phyloP scores from a whole-genome alignment of 257 asterid genomes.

The Thymus quinquecostatus region DNA sequence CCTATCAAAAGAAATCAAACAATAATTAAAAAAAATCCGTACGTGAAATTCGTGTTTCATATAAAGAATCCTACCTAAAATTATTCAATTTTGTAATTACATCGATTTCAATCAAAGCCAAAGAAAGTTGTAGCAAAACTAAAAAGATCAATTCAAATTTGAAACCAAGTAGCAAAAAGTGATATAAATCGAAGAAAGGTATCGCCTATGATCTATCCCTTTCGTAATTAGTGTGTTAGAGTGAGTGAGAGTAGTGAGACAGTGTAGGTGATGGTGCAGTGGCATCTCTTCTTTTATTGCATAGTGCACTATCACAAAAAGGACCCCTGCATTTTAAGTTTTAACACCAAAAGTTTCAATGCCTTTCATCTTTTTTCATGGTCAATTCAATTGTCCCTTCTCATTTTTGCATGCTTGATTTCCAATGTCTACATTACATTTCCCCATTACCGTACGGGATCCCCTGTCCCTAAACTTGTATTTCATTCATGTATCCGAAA shows the following conservation, averaged over 20 bases:
- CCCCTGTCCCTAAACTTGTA: too few species aligned
- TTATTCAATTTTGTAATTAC: background rate
- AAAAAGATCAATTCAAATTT: background rate
- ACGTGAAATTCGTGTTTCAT: too few species aligned
- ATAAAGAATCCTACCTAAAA: too few species aligned
- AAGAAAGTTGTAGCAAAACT: too few species aligned
- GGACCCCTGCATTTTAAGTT: background rate
- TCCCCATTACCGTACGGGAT: background rate
- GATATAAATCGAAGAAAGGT: slow-evolving; percentile 25
- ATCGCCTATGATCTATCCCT: slow-evolving; percentile 20
- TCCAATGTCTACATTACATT: background rate
- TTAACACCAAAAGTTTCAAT: background rate
- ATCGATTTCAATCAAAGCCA: background rate
- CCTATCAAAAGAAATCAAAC: too few species aligned
- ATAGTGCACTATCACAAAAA: slow-evolving; percentile 28
- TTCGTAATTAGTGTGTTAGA: background rate
- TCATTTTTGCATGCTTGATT: slow-evolving; percentile 19
- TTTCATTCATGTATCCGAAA: too few species aligned
- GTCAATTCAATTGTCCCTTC: slow-evolving; percentile 27
- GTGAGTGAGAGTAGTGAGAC: background rate
- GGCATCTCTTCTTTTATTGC: slow-evolving; percentile 23
- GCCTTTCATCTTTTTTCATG: slow-evolving; percentile 16
- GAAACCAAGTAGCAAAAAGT: background rate
- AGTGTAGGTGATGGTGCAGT: slow-evolving; percentile 10
- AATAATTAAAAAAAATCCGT: too few species aligned